Conservation (phyloP, 1,284 basidiomycete species). For the Cystobasidium sp. region DNA sequence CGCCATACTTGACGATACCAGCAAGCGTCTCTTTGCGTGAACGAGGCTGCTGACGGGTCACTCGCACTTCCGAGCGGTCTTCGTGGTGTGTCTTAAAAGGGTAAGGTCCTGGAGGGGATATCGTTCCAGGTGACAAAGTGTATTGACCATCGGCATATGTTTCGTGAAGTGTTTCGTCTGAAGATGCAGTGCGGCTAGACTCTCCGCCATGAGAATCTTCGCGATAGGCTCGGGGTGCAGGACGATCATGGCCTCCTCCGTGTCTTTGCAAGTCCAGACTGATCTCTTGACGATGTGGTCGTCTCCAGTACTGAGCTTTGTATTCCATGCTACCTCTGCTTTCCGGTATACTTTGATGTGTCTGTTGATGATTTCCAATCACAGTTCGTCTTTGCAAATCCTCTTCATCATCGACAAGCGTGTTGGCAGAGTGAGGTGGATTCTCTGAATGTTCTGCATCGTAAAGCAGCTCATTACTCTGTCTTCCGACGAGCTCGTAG, state of each 20-base stretch:
- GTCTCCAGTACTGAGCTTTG: not conserved
- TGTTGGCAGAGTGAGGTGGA: not conserved
- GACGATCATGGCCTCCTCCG: constrained; percentile 46
- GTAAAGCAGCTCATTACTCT: not conserved
- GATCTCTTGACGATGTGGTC: constrained; percentile 32
- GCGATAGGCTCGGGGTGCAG: not conserved
- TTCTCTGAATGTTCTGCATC: not conserved
- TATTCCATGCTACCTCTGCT: not conserved
- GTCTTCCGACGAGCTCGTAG: constrained; percentile 1
- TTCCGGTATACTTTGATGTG: not conserved
- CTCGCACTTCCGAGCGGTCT: not conserved
- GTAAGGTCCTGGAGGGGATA: constrained; percentile 2
- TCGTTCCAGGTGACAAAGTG: not conserved
- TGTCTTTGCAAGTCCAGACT: constrained; percentile 43
- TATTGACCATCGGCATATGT: not conserved
- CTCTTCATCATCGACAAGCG: not conserved
- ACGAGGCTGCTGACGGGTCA: constrained; percentile 31
- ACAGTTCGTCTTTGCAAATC: not conserved
- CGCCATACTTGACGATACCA: constrained; percentile 58
- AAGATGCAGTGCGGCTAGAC: constrained; percentile 61
- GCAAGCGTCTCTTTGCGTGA: constrained; percentile 43
- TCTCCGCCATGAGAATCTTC: constrained; percentile 8
- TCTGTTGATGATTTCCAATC: not conserved
- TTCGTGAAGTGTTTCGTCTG: constrained; percentile 70
- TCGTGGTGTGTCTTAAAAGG: not conserved